Evolutionary conservation across 2,329 filamentous ascomycete species (phyloP), one percentile per base, ranked within the genome.

Genomic region (Aspergillus luchuensis): DNA sequence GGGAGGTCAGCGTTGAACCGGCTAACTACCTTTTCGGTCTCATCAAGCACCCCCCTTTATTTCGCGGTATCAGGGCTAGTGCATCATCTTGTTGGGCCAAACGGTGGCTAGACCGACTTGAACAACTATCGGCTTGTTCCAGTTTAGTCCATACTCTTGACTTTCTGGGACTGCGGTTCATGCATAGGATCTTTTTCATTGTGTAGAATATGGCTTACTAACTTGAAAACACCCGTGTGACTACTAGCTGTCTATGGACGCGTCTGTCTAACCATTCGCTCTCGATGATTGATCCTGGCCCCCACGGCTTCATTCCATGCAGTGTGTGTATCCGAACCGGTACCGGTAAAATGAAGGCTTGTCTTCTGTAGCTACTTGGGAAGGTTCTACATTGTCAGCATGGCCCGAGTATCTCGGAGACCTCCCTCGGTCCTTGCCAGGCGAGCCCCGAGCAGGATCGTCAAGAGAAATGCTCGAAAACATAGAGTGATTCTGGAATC

Each of bases 401-500:
- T 79, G 77, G 73, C 72, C 49, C 71, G 76, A 64, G 71, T 78
- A 47, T 64, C 71, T 62, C 68, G 71, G 58, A 74, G 74, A 63
- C 66, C 72, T 45, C 69, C 66, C 54, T 75, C 75, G 64, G 72
- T 70, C 45, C 65, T 69, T 54, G 71, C 70, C 65, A 68, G 72
- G 66, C 74, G 71, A 54, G 69, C 67, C 60, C 74, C 74, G 23
- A 73, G 69, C 63, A 71, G 72, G 58, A 67, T 68, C 21, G 59
- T 70, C 23, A 73, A 71, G 62, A 70, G 70, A 63, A 75, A 72
- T 64, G 66, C 72, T 61, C 75, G 75, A 59, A 80, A 76, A 60
- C 79, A 87, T 73, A 87, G 86, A 69, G 82, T 87, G 53, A 79
- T 88, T 28, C 76, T 87, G 59, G 84, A 87, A 70, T 80, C 79